These are phyloP conservation scores for Dactylellina leptospora DNA, from an alignment of 2,329 filamentous ascomycete species.

Conservation along the genomic window DNA sequence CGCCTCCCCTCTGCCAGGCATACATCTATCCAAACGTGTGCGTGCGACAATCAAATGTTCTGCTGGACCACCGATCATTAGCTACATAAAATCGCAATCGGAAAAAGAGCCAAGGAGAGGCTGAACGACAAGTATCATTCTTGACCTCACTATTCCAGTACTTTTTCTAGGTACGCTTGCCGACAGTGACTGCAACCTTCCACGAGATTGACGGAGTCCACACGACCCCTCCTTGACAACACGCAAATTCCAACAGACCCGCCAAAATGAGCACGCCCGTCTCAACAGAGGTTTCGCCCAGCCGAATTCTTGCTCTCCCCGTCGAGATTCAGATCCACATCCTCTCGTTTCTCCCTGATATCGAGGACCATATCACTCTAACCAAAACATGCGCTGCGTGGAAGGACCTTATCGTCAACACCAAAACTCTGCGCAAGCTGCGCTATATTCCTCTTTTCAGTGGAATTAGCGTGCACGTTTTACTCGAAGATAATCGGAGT, in stretches of 20 bases:
- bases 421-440: not conserved
- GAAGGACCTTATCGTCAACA: not conserved
- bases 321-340: constrained; percentile 2
- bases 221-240: not conserved
- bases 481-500: not conserved
- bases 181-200: too few relatives aligned
- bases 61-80: too few relatives aligned
- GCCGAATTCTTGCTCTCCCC: not conserved
- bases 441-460: not conserved
- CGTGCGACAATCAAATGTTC: too few relatives aligned
- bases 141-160: too few relatives aligned
- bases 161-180: too few relatives aligned
- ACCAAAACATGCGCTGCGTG: not conserved
- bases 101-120: too few relatives aligned
- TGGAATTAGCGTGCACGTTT: not conserved
- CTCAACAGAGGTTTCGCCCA: too few relatives aligned
- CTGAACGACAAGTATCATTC: too few relatives aligned
- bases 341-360: not conserved
- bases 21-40: too few relatives aligned
- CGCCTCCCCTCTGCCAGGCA: too few relatives aligned
- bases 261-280: not conserved
- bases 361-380: not conserved
- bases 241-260: not conserved
- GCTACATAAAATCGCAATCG: too few relatives aligned
- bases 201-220: not conserved